Evolutionary conservation across 2,329 filamentous ascomycete genomes (phyloP), one percentile per base, ranked within the genome.

Genomic region (Paraconiothyrium sp.): DNA sequence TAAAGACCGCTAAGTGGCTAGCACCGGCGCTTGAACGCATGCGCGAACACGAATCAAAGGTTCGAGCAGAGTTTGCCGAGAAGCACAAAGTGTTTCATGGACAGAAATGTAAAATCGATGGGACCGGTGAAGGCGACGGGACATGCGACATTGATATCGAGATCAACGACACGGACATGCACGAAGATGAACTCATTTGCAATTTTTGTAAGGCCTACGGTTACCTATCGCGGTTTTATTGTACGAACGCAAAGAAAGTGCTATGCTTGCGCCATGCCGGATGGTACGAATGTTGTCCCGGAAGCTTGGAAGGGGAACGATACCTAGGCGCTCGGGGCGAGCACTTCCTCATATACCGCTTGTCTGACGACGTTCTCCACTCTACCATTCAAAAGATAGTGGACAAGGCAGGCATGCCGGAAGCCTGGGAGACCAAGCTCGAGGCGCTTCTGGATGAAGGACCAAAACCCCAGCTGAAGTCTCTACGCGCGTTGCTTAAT

Each of bases 1-100:
- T 99, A 59, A 92, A 92, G 69, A 97, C 93, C 2, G 93, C 95
- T 0, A 97, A 95, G 79, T 99, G 95, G 95, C 85, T 99, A 16
- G 92, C 91, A 2, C 94, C 94, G 0, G 95, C 95, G 1, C 81
- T 99, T 24, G 88, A 92, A 55, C 88, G 92, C 51, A 91, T 97
- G 72, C 88, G 88, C 67, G 86, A 89, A 60, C 88, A 92, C 35
- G 95, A 98, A 80, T 71, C 89, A 0, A 78, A 81, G 2, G 88
- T 91, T 64, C 87, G 95, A 57, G 84, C 88, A 54, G 82, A 85
- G 1, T 94, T 98, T 71, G 75, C 91, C 8, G 79, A 84, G 4
- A 89, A 87, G 54, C 91, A 94, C 73, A 84, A 85, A 58, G 84
- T 86, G 63, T 57, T 60, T 5, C 66, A 65, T 49, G 64, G 68